Evolutionary conservation across 1,284 basidiomycete species (phyloP), one percentile per base, ranked within the genome.

Genomic region (Pseudozyma hubeiensis): DNA sequence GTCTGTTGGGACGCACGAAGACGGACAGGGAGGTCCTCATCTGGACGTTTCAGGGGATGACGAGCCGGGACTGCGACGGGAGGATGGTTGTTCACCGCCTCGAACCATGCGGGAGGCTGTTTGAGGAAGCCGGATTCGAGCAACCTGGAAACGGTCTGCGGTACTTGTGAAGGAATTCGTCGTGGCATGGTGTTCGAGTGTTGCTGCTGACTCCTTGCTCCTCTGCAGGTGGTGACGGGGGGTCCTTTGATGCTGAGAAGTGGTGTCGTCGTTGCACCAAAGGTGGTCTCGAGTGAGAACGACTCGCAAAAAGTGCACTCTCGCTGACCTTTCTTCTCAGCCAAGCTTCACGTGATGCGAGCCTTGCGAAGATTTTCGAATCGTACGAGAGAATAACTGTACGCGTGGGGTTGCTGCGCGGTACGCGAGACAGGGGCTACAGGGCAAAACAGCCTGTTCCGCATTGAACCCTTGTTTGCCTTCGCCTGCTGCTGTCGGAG

Each of bases 141-240:
- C 54, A 97, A 88, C 61, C 95, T 91, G 47, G 92, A 91, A 52
- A 93, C 91, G 66, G 92, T 90, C 84, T 92, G 90, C 85, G 95
- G 93, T 16, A 97, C 93, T 85, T 96, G 93, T 60, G 89, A 89
- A 35, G 94, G 91, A 80, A 96, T 89, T 71, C 92, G 88, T 70
- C 94, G 90, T 48, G 91, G 90, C 92, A 94, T 94, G 8, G 3
- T 44, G 31, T 17, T 46, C 54, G 17, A 14, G 7, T 29, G 29
- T 24, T 24, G 24, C 24, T 24, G 24, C 24, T 24, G 24, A 24
- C 24, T 31, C 10, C 19, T 50, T 13, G 33, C 19, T 8, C 30
- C 13, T 30, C 33, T 43, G 39, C 10, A 34, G 39, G 17, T 34
- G 19, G n/a, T 39, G 33, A 5, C 16, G 35, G 3, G 10, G 17